Conservation (phyloP, 2,329 filamentous ascomycete species). For the Cadophora sp. region DNA sequence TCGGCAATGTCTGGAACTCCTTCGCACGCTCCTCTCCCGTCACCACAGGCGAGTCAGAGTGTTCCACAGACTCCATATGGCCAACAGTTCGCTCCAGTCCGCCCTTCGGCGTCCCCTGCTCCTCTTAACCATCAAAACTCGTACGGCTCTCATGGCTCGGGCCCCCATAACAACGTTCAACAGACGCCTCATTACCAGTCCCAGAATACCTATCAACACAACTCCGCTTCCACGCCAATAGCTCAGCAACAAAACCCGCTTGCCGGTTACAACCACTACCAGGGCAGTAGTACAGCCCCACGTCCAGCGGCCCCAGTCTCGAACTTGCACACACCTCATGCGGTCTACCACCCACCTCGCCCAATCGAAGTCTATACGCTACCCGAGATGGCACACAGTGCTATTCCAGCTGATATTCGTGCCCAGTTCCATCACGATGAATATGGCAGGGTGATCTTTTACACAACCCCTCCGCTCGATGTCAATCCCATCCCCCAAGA, state of each 20-base stretch:
- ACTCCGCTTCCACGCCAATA: conserved; percentile 32
- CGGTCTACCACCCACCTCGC: conserved; percentile 64
- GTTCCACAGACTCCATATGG: conserved; percentile 37
- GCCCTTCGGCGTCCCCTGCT: conserved; percentile 41
- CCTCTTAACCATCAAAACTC: conserved; percentile 41
- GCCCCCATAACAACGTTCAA: conserved; percentile 31
- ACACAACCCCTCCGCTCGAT: conserved; percentile 69
- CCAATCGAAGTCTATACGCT: conserved; percentile 69
- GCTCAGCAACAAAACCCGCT: conserved; percentile 39
- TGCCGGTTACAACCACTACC: conserved; percentile 39
- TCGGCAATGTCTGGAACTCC: conserved; percentile 38
- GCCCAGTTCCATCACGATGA: conserved; percentile 71
- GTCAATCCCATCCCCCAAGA: conserved; percentile 39
- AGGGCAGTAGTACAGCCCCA: conserved; percentile 32
- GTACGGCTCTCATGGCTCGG: conserved; percentile 39
- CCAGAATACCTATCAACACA: conserved; percentile 34
- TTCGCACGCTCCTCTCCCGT: conserved; percentile 37
- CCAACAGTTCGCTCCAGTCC: conserved; percentile 42
- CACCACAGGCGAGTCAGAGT: conserved; percentile 35
- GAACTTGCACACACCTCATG: conserved; percentile 30
- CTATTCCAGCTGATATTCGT: conserved; percentile 69
- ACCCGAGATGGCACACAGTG: conserved; percentile 66
- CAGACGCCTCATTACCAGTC: conserved; percentile 41
- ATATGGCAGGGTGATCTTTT: conserved; percentile 70
- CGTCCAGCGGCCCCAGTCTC: conserved; percentile 29